Base-by-base conservation (phyloP, 257 asterid species). In the Capsicum pubescens region DNA sequence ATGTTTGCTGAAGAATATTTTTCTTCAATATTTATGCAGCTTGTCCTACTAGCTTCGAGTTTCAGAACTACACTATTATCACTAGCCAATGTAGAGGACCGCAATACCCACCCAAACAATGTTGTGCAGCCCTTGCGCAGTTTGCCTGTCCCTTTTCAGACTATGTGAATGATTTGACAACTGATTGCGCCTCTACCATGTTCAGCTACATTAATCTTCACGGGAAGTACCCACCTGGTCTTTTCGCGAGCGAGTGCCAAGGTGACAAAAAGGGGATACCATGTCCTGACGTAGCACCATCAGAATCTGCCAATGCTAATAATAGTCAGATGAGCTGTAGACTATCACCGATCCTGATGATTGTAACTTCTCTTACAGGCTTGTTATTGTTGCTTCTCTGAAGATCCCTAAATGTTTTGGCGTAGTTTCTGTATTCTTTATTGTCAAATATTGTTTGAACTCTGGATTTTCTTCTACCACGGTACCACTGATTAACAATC, bases 31-130 rank as follows among this genome's bases (percentile, higher is more conserved):
- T 54, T 76, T 77, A 54, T 72, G 83, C 95, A 95, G 97, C 91
- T 82, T 95, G 98, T 87, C 89, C 93, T 0, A 85, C 91, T 15
- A 85, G 87, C 92, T 92, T 95, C 8, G 97, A 93, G 95, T 88
- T 88, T 76, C 94, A 89, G 87, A 91, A 95, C 87, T 95, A 95
- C 89, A 91, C 94, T 1, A 86, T 90, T 84, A 85, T 93, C 90
- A 93, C 97, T 81, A 92, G 91, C 90, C 77, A 84, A 86, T 95
- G 98, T 91, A 95, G 84, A 86, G 98, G 97, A 61, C 98, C 97
- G 1, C 7, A 82, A 8, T 95, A 90, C 90, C 85, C 89, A n/a
- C 84, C 93, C 4, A 39, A 83, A 1, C 83, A 88, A 54, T 95
- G 98, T 71, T 95, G 98, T 67, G 3, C 50, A 0, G 91, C 97